Percentiles rank a stretch among this genome's conserved stretches.
These are phyloP conservation scores for Starmerella sp. DNA, from an alignment of 805 yeast species.

Conservation along the genomic window DNA sequence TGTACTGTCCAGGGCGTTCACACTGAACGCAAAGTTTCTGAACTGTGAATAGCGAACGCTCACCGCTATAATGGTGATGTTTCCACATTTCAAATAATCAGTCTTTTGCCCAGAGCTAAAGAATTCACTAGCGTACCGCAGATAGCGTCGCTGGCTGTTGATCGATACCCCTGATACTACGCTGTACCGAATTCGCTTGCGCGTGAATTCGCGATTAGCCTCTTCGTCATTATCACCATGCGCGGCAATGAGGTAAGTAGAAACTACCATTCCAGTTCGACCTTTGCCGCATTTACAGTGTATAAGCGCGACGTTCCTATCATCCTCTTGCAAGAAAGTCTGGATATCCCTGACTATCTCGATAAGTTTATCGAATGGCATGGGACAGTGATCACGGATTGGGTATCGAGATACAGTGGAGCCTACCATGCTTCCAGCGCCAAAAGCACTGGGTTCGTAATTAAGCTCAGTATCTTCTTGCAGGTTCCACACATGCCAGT, in stretches of 20 bases:
- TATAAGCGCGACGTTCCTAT: slow-evolving; percentile 47
- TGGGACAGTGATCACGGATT: slow-evolving; percentile 69
- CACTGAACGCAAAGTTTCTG: slow-evolving; percentile 6
- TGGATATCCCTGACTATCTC: slow-evolving; percentile 37
- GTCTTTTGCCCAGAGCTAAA: neutral
- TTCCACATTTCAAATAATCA: neutral
- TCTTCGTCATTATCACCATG: slow-evolving; percentile 32
- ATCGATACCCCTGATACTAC: slow-evolving; percentile 64
- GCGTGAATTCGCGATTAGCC: slow-evolving; percentile 45
- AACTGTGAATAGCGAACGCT: slow-evolving; percentile 13
- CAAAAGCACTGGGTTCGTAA: slow-evolving; percentile 32
- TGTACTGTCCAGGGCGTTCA: neutral
- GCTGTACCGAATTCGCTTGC: slow-evolving; percentile 43
- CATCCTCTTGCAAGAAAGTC: slow-evolving; percentile 30
- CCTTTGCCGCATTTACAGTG: slow-evolving; percentile 94
- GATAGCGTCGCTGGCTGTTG: slow-evolving; percentile 53
- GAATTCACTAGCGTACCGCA: slow-evolving; percentile 44
- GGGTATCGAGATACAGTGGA: slow-evolving; percentile 37
- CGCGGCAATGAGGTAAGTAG: slow-evolving; percentile 55
- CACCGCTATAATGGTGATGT: slow-evolving; percentile 5
- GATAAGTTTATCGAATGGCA: slow-evolving; percentile 47
- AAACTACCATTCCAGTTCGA: slow-evolving; percentile 65
- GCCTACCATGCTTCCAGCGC: slow-evolving; percentile 10
- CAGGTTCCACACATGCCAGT: slow-evolving; percentile 69
- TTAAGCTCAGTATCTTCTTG: slow-evolving; percentile 43